Evolutionary conservation across 495 filamentous ascomycete genomes (phyloP), one percentile per base, ranked within the genome.

Genomic region (Neurospora sp.): DNA sequence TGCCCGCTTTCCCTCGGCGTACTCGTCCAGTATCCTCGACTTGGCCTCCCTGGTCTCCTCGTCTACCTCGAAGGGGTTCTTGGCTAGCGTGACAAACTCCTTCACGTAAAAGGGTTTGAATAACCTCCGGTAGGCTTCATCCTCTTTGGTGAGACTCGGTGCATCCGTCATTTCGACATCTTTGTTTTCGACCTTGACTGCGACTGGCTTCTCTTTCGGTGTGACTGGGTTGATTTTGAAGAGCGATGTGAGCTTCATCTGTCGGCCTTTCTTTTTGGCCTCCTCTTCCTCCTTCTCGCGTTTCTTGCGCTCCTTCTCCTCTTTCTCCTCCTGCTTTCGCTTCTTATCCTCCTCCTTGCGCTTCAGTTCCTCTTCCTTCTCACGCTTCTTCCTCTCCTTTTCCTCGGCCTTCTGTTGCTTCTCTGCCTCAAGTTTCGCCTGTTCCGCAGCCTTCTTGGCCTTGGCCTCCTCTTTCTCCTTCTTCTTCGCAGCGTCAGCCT

Each of bases 61-160:
- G 72, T 93, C 90, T 72, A 81, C 86, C 77, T 79, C 88, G 84
- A 69, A 86, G 77, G 74, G 73, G 9, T 66, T 74, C 0, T 85
- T 84, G 2, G 93, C 92, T 54, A 94, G 72, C 11, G 74, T 86
- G 3, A 92, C 91, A 76, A 91, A 84, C 16, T 87, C 84, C 71
- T 94, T 89, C 11, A 94, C 75, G 73, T 91, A 94, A 81, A 96
- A 97, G 0, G 92, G 88, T 16, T 92, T 88, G 77, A 98, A 98
- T 39, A 79, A 81, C 75, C 87, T 88, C 18, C 92, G 84, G 76
- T 96, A 98, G 54, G 90, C 87, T 0, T 89, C 87, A 41, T 83
- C 74, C 23, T 79, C 75, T 12, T 83, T 77, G 69, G 76, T 42
- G 70, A 78, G 72, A 75, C 78, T 74, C 35, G 75, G 72, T 20